phyloP scores from a whole-genome alignment of 2,329 filamentous ascomycete genomes.

The Neofusicoccum sp. region DNA sequence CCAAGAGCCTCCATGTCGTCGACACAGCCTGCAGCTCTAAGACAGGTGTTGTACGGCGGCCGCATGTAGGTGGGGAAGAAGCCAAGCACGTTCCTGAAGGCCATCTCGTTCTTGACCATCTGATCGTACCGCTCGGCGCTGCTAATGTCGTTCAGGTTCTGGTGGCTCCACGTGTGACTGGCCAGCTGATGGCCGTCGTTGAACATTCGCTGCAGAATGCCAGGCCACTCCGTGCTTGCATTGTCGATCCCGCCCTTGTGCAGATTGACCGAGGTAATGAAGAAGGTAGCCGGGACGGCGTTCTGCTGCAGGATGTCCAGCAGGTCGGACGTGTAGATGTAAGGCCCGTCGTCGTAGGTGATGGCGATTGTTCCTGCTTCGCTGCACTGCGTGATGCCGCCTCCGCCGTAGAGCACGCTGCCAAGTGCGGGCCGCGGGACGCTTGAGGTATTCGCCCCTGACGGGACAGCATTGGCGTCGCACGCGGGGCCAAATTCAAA shows the following conservation, averaged over 20 bases:
- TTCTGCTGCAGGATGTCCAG: slow-evolving; percentile 63
- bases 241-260: slow-evolving; percentile 57
- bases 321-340: slow-evolving; percentile 62
- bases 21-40: slow-evolving; percentile 33
- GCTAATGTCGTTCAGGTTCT: slow-evolving; percentile 42
- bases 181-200: slow-evolving; percentile 57
- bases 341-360: slow-evolving; percentile 70
- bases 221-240: slow-evolving; percentile 36
- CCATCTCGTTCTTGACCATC: slow-evolving; percentile 56
- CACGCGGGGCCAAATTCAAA: slow-evolving; percentile 14
- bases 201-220: slow-evolving; percentile 50
- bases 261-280: slow-evolving; percentile 62
- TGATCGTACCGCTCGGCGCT: slow-evolving; percentile 42
- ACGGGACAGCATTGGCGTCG: slow-evolving; percentile 49
- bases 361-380: slow-evolving; percentile 63
- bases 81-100: slow-evolving; percentile 50
- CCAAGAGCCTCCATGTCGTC: slow-evolving; percentile 46
- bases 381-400: slow-evolving; percentile 58
- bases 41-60: slow-evolving; percentile 48
- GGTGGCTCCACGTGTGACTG: slow-evolving; percentile 52
- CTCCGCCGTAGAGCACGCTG: slow-evolving; percentile 58
- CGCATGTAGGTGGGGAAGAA: slow-evolving; percentile 56
- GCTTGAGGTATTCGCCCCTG: slow-evolving; percentile 58
- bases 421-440: slow-evolving; percentile 59
- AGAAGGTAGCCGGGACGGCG: slow-evolving; percentile 68